Conservation (phyloP, 352 stramenopile species). For the Phytophthora ramorum region DNA sequence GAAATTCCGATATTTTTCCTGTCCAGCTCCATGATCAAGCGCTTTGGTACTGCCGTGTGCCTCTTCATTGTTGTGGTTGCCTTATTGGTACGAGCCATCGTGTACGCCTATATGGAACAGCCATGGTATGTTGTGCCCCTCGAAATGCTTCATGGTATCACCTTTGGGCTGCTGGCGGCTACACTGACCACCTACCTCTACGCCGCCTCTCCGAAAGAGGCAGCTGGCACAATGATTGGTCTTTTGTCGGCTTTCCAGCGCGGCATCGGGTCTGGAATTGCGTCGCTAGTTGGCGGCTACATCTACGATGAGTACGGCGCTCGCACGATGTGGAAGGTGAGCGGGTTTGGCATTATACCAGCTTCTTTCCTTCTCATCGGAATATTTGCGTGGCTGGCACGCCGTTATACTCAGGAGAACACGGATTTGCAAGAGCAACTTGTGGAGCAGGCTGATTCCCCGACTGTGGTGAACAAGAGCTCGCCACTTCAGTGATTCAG, state of each 20-base stretch:
- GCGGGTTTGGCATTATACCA: slow-evolving; percentile 43
- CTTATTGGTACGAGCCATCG: slow-evolving; percentile 57
- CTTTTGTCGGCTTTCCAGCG: slow-evolving; percentile 63
- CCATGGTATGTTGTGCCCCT: slow-evolving; percentile 63
- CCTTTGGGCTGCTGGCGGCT: slow-evolving; percentile 53
- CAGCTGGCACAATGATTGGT: slow-evolving; percentile 62
- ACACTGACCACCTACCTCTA: slow-evolving; percentile 63
- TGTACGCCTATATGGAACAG: slow-evolving; percentile 61
- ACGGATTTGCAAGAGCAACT: slow-evolving; percentile 26
- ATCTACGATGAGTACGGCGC: slow-evolving; percentile 62
- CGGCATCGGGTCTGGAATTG: slow-evolving; percentile 50
- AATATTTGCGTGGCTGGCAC: slow-evolving; percentile 27
- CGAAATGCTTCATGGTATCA: slow-evolving; percentile 64
- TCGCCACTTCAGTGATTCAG: slow-evolving; percentile 12
- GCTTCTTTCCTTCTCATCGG: slow-evolving; percentile 13
- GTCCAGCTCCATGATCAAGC: slow-evolving; percentile 52
- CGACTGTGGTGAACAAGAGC: slow-evolving; percentile 6
- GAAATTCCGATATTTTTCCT: slow-evolving; percentile 68
- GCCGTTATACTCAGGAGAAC: neutral
- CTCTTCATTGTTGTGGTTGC: slow-evolving; percentile 51
- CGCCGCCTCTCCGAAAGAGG: slow-evolving; percentile 37
- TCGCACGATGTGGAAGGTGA: slow-evolving; percentile 56
- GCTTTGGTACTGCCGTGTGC: slow-evolving; percentile 48
- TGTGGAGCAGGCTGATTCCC: slow-evolving; percentile 6
- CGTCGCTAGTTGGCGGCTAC: slow-evolving; percentile 57